phyloP scores from a whole-genome alignment of 192 early-diverging fungal genomes.

The Umbelopsis sp. region DNA sequence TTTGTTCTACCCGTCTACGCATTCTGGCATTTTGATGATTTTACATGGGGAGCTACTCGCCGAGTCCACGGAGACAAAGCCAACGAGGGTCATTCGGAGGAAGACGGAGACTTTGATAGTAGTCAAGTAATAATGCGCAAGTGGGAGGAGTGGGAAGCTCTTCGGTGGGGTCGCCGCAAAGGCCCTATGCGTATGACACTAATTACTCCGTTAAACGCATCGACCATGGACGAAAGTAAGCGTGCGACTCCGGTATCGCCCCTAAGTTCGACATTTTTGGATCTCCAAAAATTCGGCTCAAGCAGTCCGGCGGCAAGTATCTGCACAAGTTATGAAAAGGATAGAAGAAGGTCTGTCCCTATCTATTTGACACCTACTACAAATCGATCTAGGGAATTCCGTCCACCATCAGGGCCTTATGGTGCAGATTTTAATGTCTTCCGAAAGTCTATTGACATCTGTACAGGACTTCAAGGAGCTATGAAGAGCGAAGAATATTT shows the following conservation, averaged over 20 bases:
- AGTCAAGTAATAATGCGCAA: constrained; percentile 44
- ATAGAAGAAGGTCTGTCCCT: background rate
- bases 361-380: background rate
- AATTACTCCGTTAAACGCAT: constrained; percentile 8
- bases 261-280: background rate
- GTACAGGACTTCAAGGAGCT: background rate
- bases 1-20: constrained; percentile 84
- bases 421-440: background rate
- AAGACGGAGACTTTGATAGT: constrained; percentile 71
- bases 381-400: background rate
- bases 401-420: background rate
- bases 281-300: constrained; percentile 12
- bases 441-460: background rate
- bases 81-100: constrained; percentile 63
- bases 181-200: constrained; percentile 6
- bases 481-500: background rate
- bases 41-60: constrained; percentile 75
- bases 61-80: constrained; percentile 63
- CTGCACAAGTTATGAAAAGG: background rate
- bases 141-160: constrained; percentile 54
- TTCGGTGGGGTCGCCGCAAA: constrained; percentile 24
- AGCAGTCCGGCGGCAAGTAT: background rate
- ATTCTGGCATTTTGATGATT: constrained; percentile 91
- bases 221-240: background rate
- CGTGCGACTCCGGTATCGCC: constrained; percentile 3